Conservation (phyloP, 1,139 yeast genomes). For the Candida sojae region DNA sequence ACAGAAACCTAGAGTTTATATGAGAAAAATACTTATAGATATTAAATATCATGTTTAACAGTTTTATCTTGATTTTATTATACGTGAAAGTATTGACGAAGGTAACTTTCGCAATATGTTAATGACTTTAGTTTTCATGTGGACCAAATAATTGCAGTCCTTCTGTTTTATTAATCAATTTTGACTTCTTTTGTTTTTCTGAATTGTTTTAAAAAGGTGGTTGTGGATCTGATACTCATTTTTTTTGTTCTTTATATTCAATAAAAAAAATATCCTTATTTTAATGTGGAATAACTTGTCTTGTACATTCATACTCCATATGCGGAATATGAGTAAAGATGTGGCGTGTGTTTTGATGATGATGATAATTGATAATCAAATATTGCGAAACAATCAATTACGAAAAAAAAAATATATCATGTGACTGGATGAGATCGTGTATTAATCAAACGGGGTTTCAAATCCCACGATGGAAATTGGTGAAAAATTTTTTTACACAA, state of each 20-base stretch:
- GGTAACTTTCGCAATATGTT: too few relatives aligned
- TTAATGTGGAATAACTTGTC: not conserved
- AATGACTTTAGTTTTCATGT: too few relatives aligned
- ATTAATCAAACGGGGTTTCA: not conserved
- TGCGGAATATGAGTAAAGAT: not conserved
- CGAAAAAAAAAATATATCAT: too few relatives aligned
- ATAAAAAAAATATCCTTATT: not conserved
- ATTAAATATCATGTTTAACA: too few relatives aligned
- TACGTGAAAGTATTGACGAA: too few relatives aligned
- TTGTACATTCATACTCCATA: not conserved
- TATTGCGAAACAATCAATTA: too few relatives aligned
- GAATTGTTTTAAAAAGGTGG: not conserved
- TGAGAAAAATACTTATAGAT: too few relatives aligned
- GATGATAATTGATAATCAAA: too few relatives aligned
- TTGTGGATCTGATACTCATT: not conserved
- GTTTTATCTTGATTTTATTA: not conserved
- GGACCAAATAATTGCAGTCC: too few relatives aligned
- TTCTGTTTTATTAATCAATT: not conserved
- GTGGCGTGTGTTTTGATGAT: not conserved
- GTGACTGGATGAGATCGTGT: too few relatives aligned
- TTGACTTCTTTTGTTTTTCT: not conserved
- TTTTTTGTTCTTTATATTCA: not conserved
- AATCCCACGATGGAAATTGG: slow-evolving; percentile 4
- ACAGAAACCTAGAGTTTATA: too few relatives aligned
- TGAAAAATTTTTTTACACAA: not conserved